These are phyloP conservation scores for Penicillium nucicola DNA, from an alignment of 495 filamentous ascomycete genomes.

Conservation along the genomic window DNA sequence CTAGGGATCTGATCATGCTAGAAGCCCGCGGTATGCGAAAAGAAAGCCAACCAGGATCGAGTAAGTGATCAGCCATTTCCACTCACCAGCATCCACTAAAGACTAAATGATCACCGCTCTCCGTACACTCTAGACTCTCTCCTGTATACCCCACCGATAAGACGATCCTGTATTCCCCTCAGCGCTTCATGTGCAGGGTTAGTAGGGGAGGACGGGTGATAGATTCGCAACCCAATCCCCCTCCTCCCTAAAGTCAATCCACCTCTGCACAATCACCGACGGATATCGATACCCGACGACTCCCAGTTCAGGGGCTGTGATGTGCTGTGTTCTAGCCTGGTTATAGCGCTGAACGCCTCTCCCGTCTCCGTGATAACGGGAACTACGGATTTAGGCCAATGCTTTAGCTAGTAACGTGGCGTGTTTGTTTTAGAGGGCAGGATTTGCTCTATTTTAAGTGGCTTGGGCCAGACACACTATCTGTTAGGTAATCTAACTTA, in stretches of 20 bases:
- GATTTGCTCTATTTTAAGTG: not conserved
- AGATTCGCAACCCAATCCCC: not conserved
- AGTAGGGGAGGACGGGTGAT: no score
- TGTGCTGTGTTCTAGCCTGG: conserved; percentile 6
- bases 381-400: not conserved
- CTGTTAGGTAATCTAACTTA: conserved; percentile 5
- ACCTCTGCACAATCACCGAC: not conserved
- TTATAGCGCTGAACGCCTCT: conserved; percentile 22
- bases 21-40: not conserved
- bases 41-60: not conserved
- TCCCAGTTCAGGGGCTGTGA: not conserved
- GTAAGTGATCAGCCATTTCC: conserved; percentile 3
- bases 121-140: not conserved
- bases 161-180: not conserved
- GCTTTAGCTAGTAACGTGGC: not conserved
- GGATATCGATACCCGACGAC: not conserved
- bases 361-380: conserved; percentile 13
- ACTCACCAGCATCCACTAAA: not conserved
- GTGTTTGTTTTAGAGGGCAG: not conserved
- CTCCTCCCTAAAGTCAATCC: no score
- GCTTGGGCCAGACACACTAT: not conserved
- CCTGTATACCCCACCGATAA: not conserved
- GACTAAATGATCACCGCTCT: not conserved
- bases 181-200: no score
- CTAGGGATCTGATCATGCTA: not conserved